These are phyloP conservation scores for Penicillium silybi DNA, from an alignment of 495 filamentous ascomycete species.

Conservation along the genomic window DNA sequence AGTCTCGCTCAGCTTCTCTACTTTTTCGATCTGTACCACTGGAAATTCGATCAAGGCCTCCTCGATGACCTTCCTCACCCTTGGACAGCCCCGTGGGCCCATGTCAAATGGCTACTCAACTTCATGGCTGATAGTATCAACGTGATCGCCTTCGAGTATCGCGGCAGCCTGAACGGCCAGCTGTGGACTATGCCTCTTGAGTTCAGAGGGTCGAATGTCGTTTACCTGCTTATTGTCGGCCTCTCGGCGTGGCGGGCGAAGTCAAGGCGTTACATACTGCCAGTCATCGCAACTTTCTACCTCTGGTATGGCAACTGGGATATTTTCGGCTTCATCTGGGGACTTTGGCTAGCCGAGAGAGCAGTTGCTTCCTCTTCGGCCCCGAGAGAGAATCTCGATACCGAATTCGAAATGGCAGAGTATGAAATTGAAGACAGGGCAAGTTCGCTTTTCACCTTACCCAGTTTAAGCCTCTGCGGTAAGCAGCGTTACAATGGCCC, in stretches of 20 bases:
- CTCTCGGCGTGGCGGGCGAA: slow-evolving; percentile 30
- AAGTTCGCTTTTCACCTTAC: not conserved
- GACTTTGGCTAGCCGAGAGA: slow-evolving; percentile 40
- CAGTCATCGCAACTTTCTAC: slow-evolving; percentile 26
- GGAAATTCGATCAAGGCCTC: slow-evolving; percentile 11
- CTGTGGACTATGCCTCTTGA: slow-evolving; percentile 52
- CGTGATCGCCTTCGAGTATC: slow-evolving; percentile 15
- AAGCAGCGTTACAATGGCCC: too few species aligned
- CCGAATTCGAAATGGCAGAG: slow-evolving; percentile 8
- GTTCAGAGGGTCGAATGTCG: slow-evolving; percentile 44
- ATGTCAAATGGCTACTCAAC: slow-evolving; percentile 15
- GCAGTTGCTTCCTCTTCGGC: slow-evolving; percentile 18
- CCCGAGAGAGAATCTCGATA: slow-evolving; percentile 11
- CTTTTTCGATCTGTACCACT: slow-evolving; percentile 23
- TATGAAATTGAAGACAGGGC: slow-evolving; percentile 3
- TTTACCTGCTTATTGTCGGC: slow-evolving; percentile 39
- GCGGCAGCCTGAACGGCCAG: slow-evolving; percentile 27
- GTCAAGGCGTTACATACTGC: slow-evolving; percentile 29
- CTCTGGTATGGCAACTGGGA: slow-evolving; percentile 41
- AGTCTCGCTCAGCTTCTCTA: slow-evolving; percentile 41
- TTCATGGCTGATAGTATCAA: slow-evolving; percentile 40
- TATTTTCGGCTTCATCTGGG: slow-evolving; percentile 42
- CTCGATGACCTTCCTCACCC: slow-evolving; percentile 13
- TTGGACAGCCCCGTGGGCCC: slow-evolving; percentile 18
- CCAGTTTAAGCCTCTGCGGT: too few species aligned